Evolutionary conservation across 1,139 yeast genomes (phyloP), one percentile per base, ranked within the genome.

Genomic region (Kodamaea plutei): DNA sequence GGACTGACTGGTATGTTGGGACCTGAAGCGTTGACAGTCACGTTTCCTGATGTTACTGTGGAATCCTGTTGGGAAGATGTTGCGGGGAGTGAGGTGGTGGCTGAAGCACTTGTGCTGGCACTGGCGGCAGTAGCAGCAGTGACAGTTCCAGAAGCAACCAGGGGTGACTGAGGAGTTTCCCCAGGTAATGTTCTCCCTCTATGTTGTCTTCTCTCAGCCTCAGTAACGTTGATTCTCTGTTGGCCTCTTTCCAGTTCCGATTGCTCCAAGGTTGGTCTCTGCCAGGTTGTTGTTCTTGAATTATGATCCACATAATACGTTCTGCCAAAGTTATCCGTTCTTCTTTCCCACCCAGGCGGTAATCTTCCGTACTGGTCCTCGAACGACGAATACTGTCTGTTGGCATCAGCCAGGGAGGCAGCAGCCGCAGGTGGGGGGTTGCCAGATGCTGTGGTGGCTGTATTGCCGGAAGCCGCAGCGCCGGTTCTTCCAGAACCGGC

Each of bases 301-400:
- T 89, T 89, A 62, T 91, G 99, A 61, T 91, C 99, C 25, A 91
- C 98, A 55, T 91, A 91, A 59, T 93, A 91, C 1, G 97, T 91
- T 52, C 99, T 78, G 19, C 98, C 98, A 50, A 88, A 84, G 55
- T 88, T 88, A 58, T 91, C 99, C 1, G 97, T 89, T 58, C 97
- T 78, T 48, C 98, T 79, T 61, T 91, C 99, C 98, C 98, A 91
- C 3, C 99, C 99, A 4, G 96, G 85, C 5, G 98, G 99, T 45
- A 91, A 69, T 50, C 96, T 73, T 29, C 99, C 99, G 48, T 80
- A 78, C 54, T 91, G 97, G 60, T 91, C 99, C 59, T 91, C 98
- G 55, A 91, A 91, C 2, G 97, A 85, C 2, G 95, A 84, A 48
- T 79, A 82, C 45, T 81, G 91, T 52, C 87, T 73, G 46, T 61